Evolutionary conservation across 805 yeast genomes (phyloP).

Genomic region (Saturnispora bothae): DNA sequence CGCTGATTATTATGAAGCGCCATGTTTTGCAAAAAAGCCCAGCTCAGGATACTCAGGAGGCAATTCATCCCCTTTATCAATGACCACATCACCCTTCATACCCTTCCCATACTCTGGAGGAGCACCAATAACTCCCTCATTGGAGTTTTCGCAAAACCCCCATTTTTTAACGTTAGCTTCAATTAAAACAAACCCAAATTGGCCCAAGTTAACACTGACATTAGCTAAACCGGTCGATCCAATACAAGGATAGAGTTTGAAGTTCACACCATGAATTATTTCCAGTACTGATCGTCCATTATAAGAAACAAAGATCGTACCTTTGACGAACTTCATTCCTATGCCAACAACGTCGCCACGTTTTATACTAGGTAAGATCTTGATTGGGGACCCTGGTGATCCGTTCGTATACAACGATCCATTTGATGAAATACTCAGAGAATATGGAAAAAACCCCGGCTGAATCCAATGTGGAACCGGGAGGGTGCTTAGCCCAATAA

Average conservation of each 20-base stretch:
- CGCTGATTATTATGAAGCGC: no score
- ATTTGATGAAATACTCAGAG: slow-evolving; percentile 62
- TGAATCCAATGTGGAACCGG: slow-evolving; percentile 69
- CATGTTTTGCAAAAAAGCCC: slow-evolving; percentile 8
- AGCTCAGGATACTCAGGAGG: slow-evolving; percentile 55
- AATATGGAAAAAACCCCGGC: slow-evolving; percentile 64
- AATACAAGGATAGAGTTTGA: slow-evolving; percentile 43
- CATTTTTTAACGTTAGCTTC: slow-evolving; percentile 68
- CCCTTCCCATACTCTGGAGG: slow-evolving; percentile 27
- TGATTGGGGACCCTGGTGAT: slow-evolving; percentile 33
- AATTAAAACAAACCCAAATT: slow-evolving; percentile 77
- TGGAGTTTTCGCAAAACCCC: slow-evolving; percentile 43
- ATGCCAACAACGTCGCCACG: slow-evolving; percentile 48
- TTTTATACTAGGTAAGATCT: slow-evolving; percentile 38
- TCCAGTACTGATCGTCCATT: slow-evolving; percentile 46
- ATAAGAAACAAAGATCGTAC: slow-evolving; percentile 43
- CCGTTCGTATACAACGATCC: slow-evolving; percentile 55
- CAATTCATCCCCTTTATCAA: slow-evolving; percentile 62
- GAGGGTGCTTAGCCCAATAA: slow-evolving; percentile 29
- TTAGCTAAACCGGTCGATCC: slow-evolving; percentile 41
- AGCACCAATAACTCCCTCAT: slow-evolving; percentile 31
- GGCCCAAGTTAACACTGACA: slow-evolving; percentile 68
- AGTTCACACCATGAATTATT: slow-evolving; percentile 36
- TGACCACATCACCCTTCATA: slow-evolving; percentile 41
- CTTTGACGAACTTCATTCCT: slow-evolving; percentile 39